A percentile compares a stretch with the other conserved stretches of the same genome.
These are phyloP conservation scores for Salvia hispanica DNA, from an alignment of 257 asterid species.

Conservation along the genomic window DNA sequence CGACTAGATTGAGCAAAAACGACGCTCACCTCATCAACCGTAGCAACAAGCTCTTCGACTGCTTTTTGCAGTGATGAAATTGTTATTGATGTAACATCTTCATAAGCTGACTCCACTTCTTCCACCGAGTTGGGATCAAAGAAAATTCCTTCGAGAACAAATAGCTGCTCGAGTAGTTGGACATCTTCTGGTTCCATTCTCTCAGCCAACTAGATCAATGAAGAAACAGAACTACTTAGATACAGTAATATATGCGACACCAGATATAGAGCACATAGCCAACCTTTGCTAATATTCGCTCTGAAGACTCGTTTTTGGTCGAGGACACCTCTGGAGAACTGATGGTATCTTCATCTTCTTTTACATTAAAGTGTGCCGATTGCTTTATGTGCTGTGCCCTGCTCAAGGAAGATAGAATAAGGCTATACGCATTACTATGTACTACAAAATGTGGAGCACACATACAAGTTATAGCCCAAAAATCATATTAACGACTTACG, in stretches of 20 bases:
- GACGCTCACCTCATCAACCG: constrained; percentile 56
- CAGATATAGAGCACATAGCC: constrained; percentile 20
- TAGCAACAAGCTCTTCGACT: constrained; percentile 45
- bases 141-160: constrained; percentile 68
- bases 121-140: constrained; percentile 59
- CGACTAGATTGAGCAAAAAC: neutral
- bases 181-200: constrained; percentile 57
- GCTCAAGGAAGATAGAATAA: constrained; percentile 33
- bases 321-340: constrained; percentile 30
- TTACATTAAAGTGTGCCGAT: constrained; percentile 37
- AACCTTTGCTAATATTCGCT: constrained; percentile 68
- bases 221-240: constrained; percentile 32
- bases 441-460: neutral
- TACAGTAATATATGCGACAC: constrained; percentile 1
- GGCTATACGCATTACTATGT: constrained; percentile 14
- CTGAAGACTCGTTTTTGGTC: constrained; percentile 51
- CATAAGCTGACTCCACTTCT: constrained; percentile 57
- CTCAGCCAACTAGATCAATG: constrained; percentile 54
- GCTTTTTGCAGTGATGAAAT: constrained; percentile 58
- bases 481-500: neutral
- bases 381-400: constrained; percentile 87
- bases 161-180: constrained; percentile 67
- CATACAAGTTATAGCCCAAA: neutral
- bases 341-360: constrained; percentile 46
- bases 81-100: constrained; percentile 65